Percentiles rank a stretch among this genome's conserved stretches.
phyloP scores from a whole-genome alignment of 371 early-diverging fungal species.

The Apophysomyces elegans region DNA sequence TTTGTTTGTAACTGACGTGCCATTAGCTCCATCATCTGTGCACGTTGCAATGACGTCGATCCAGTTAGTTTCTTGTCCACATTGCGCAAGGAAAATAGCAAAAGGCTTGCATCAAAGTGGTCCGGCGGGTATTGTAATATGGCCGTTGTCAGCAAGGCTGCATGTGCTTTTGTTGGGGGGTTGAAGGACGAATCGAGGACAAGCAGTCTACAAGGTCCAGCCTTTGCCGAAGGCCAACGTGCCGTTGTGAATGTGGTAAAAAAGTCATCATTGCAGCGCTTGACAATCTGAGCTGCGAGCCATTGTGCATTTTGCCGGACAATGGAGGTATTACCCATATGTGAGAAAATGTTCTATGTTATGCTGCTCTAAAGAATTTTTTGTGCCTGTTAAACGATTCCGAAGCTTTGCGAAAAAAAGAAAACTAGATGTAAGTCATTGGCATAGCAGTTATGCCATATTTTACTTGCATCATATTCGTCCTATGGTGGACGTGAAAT shows the following conservation, averaged over 20 bases:
- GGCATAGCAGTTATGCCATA: no score
- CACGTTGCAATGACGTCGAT: slow-evolving; percentile 48
- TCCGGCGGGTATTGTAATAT: slow-evolving; percentile 22
- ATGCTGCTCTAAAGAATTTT: no score
- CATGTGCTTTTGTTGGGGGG: slow-evolving; percentile 68
- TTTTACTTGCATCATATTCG: no score
- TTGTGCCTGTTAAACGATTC: no score
- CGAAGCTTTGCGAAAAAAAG: no score
- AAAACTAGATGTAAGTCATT: no score
- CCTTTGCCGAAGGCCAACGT: background rate
- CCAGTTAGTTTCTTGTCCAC: slow-evolving; percentile 62
- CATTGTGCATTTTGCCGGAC: background rate
- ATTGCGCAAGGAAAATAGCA: slow-evolving; percentile 63
- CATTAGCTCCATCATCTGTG: slow-evolving; percentile 60
- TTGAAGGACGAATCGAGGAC: slow-evolving; percentile 73
- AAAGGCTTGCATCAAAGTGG: slow-evolving; percentile 46
- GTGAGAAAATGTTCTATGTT: no score
- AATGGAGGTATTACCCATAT: background rate
- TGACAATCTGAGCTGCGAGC: background rate
- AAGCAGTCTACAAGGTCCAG: slow-evolving; percentile 21
- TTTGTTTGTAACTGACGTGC: slow-evolving; percentile 23
- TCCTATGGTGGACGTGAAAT: no score
- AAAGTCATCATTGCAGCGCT: background rate
- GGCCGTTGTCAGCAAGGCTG: slow-evolving; percentile 40
- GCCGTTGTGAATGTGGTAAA: background rate